phyloP scores from a whole-genome alignment of 129 eudicot genomes.

The Centella asiatica region DNA sequence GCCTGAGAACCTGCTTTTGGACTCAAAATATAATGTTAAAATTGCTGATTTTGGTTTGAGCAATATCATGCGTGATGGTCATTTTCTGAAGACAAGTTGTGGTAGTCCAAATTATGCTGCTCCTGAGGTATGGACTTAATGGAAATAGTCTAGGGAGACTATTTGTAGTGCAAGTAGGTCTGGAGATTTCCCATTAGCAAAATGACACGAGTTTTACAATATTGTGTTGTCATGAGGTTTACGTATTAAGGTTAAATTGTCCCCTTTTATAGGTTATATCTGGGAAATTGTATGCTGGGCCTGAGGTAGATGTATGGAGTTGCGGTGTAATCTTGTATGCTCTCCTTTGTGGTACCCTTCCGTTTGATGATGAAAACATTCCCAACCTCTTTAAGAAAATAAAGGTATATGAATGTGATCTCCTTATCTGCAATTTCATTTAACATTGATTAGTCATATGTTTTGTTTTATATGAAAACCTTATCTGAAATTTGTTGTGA shows the following conservation, averaged over 20 bases:
- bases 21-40: conserved; percentile 73
- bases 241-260: not conserved
- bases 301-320: conserved; percentile 99
- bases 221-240: not conserved
- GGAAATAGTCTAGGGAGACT: not conserved
- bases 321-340: conserved; percentile 98
- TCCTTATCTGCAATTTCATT: not conserved
- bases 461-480: not conserved
- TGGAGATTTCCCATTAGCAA: not conserved
- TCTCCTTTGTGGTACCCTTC: conserved; percentile 95
- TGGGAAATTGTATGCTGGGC: conserved; percentile 95
- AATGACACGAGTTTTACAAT: not conserved
- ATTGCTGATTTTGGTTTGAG: conserved; percentile 98
- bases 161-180: not conserved
- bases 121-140: conserved; percentile 57
- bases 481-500: not conserved
- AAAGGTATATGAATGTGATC: conserved; percentile 45
- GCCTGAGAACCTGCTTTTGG: conserved; percentile 83
- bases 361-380: conserved; percentile 96
- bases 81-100: conserved; percentile 94
- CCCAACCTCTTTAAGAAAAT: conserved; percentile 95
- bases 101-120: conserved; percentile 99
- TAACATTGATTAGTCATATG: not conserved
- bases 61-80: conserved; percentile 96
- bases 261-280: conserved; percentile 62